These are phyloP conservation scores for Fibroporia radiculosa DNA, from an alignment of 768 basidiomycete genomes.

Conservation along the genomic window DNA sequence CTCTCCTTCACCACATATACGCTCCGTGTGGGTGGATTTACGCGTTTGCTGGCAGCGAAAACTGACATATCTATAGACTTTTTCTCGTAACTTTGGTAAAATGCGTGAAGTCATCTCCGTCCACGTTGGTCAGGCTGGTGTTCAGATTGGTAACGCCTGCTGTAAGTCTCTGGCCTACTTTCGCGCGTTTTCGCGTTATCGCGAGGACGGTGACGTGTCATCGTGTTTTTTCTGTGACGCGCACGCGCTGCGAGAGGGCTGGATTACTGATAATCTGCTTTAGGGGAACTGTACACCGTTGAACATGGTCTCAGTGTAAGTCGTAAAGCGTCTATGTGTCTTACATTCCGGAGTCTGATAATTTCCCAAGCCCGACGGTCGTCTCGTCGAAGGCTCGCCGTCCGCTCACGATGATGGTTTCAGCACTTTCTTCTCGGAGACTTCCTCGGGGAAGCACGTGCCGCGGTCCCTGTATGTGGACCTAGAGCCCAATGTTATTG, in stretches of 20 bases:
- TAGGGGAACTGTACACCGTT: constrained; percentile 98
- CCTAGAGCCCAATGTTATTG: constrained; percentile 95
- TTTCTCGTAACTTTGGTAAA: constrained; percentile 16
- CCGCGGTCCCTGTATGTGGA: constrained; percentile 97
- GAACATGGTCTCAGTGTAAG: constrained; percentile 96
- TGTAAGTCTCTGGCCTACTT: constrained; percentile 52
- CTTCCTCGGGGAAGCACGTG: constrained; percentile 91
- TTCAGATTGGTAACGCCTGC: constrained; percentile 97
- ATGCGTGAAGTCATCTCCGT: constrained; percentile 98
- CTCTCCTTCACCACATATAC: constrained; percentile 18
- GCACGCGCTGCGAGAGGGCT: neutral
- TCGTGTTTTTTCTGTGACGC: neutral
- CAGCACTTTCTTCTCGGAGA: constrained; percentile 99
- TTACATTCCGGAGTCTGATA: constrained; percentile 11
- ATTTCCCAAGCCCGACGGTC: constrained; percentile 81
- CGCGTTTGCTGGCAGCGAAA: neutral
- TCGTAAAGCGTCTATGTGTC: constrained; percentile 16
- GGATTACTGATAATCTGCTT: constrained; percentile 14
- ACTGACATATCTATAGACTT: neutral
- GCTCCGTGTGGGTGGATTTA: constrained; percentile 17
- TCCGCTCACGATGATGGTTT: constrained; percentile 83
- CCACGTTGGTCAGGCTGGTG: constrained; percentile 98
- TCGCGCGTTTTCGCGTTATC: neutral
- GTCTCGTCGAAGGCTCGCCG: constrained; percentile 71
- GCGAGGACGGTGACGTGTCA: constrained; percentile 14